Base-by-base conservation (phyloP, 106 monocot species). In the Apostasia shenzhenica region DNA sequence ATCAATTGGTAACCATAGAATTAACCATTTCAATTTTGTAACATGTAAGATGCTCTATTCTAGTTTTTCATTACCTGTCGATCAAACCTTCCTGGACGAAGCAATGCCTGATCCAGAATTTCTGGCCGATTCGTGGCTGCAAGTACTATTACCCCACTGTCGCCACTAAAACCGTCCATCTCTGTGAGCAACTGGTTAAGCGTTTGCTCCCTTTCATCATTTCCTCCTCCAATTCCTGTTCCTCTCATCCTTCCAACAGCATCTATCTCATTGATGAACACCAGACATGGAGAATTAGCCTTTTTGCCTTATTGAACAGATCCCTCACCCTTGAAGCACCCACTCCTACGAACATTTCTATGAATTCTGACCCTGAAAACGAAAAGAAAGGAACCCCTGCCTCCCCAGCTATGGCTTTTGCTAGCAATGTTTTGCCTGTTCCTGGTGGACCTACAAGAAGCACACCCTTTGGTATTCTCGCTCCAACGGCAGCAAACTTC, bases 131-230 rank as follows among this genome's bases (percentile, higher is more conserved):
- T 91, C 11, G 87, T 91, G 6, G 91, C 91, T 5, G 91, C 87
- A 67, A 91, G 76, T 9, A 91, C 84, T 50, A 91, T 82, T n/a
- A 91, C 91, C 8, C 84, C 87, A 13, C 75, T 82, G 51, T 87
- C 73, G 1, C 87, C 87, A 51, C 63, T 72, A 72, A 91, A 91
- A 4, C 91, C 91, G 67, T 91, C 91, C 87, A 91, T 91, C 56
- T 91, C 91, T 1, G 86, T 86, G 2, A 90, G 76, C 58, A 86
- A 65, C 68, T 90, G 90, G 67, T 91, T 91, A 67, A 91, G 55
- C 49, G 87, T 91, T 65, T 91, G 91, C 67, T 91, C 91, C 61
- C 91, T 81, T 76, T 91, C 91, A 73, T 91, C 91, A 53, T 84
- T 91, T 45, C 87, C 87, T 50, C 91, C 91, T 63, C 91, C 91